Percentiles rank a stretch among this genome's conserved stretches.
Conservation (phyloP, 1,284 basidiomycete species). For the Tylopilus sp. region DNA sequence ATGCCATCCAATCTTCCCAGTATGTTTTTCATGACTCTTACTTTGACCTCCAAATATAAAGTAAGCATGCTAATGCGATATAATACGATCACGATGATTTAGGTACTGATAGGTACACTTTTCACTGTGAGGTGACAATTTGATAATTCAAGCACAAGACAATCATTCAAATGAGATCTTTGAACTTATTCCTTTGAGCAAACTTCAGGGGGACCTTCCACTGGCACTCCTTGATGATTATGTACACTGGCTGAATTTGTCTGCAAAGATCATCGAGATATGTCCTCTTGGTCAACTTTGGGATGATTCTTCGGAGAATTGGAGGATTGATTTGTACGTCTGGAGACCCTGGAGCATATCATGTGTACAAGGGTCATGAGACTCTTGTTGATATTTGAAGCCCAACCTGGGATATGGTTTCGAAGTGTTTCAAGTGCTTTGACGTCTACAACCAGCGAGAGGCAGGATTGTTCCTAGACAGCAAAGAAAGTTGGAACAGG, state of each 20-base stretch:
- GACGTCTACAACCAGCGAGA: too few species aligned
- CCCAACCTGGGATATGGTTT: constrained; percentile 6
- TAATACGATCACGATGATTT: neutral
- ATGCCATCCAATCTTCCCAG: constrained; percentile 35
- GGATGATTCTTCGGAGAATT: constrained; percentile 16
- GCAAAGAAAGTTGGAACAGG: too few species aligned
- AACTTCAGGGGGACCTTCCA: constrained; percentile 42
- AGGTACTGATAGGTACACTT: constrained; percentile 32
- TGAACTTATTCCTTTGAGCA: constrained; percentile 39
- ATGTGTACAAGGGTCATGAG: neutral
- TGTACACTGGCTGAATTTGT: constrained; percentile 41
- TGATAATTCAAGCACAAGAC: constrained; percentile 29
- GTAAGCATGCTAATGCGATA: neutral
- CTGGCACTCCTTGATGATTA: constrained; percentile 31
- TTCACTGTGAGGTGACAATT: neutral
- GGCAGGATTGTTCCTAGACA: too few species aligned
- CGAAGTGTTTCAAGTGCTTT: neutral
- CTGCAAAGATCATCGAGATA: constrained; percentile 35
- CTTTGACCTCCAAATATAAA: constrained; percentile 16
- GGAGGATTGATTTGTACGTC: constrained; percentile 8
- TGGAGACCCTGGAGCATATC: constrained; percentile 6
- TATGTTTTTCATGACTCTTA: constrained; percentile 38
- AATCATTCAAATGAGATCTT: constrained; percentile 8
- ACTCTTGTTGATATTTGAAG: constrained; percentile 9
- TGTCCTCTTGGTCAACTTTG: constrained; percentile 32